Conservation (phyloP, 805 yeast species). For the Wickerhamomyces queroliae region DNA sequence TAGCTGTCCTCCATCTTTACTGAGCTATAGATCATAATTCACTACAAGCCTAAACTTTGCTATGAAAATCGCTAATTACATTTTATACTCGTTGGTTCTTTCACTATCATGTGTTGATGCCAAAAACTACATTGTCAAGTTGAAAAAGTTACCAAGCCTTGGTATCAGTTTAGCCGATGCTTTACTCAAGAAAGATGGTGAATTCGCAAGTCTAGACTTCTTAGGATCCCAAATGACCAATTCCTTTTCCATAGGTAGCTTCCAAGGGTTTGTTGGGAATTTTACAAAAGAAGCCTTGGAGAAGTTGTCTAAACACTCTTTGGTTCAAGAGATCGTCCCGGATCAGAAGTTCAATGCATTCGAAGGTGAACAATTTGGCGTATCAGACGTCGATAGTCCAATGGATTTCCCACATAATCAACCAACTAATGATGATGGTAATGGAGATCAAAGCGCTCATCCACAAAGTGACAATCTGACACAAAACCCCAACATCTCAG, state of each 20-base stretch:
- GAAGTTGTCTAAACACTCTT: conserved; percentile 48
- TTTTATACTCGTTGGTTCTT: neutral
- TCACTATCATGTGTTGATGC: neutral
- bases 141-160: neutral
- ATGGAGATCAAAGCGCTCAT: conserved; percentile 8
- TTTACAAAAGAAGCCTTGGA: conserved; percentile 43
- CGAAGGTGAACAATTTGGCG: conserved; percentile 28
- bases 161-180: neutral
- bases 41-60: neutral
- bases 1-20: no score
- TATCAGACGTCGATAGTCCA: neutral
- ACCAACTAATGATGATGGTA: conserved; percentile 23
- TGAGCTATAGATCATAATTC: no score
- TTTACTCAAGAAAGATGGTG: neutral
- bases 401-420: conserved; percentile 8
- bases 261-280: conserved; percentile 65
- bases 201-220: neutral
- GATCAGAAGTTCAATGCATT: conserved; percentile 58
- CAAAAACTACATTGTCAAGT: neutral
- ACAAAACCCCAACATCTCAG: neutral
- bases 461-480: neutral
- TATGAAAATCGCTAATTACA: neutral
- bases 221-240: neutral
- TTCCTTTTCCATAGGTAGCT: conserved; percentile 54
- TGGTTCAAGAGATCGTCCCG: conserved; percentile 63